Conservation (phyloP, 352 stramenopile genomes). For the Pythium coloratum region DNA sequence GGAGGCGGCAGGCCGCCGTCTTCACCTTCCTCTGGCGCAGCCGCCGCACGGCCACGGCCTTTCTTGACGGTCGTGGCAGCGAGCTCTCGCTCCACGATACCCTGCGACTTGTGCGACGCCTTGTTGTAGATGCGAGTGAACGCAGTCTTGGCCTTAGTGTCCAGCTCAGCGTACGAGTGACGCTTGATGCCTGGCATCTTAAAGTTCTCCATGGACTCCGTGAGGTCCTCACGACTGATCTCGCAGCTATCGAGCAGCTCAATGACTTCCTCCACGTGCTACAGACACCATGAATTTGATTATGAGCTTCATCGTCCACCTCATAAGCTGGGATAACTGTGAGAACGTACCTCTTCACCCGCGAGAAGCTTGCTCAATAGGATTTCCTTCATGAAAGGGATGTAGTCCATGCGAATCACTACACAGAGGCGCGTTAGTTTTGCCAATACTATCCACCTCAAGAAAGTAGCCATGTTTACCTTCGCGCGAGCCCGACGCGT, state of each 20-base stretch:
- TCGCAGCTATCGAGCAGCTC: slow-evolving; percentile 96
- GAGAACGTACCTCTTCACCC: slow-evolving; percentile 61
- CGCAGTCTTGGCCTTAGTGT: slow-evolving; percentile 90
- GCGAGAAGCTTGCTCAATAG: slow-evolving; percentile 73
- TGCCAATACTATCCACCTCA: not conserved
- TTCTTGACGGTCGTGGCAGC: slow-evolving; percentile 75
- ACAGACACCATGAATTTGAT: not conserved
- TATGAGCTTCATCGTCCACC: not conserved
- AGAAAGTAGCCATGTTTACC: slow-evolving; percentile 31
- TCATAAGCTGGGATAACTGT: not conserved
- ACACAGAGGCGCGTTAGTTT: not conserved
- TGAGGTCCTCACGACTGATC: slow-evolving; percentile 96
- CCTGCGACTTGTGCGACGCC: slow-evolving; percentile 92
- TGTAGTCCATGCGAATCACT: slow-evolving; percentile 88
- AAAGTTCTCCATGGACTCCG: slow-evolving; percentile 95
- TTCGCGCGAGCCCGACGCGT: slow-evolving; percentile 84
- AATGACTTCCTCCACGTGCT: slow-evolving; percentile 91
- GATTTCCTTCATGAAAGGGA: slow-evolving; percentile 91
- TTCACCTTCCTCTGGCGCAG: slow-evolving; percentile 40
- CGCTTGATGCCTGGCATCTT: slow-evolving; percentile 78
- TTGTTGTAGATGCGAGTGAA: slow-evolving; percentile 95
- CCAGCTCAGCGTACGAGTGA: slow-evolving; percentile 74
- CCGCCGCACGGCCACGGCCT: slow-evolving; percentile 45
- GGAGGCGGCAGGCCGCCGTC: slow-evolving; percentile 41
- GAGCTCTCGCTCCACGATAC: slow-evolving; percentile 86